Conservation (phyloP, 1,284 basidiomycete genomes). For the Kwoniella shivajii region DNA sequence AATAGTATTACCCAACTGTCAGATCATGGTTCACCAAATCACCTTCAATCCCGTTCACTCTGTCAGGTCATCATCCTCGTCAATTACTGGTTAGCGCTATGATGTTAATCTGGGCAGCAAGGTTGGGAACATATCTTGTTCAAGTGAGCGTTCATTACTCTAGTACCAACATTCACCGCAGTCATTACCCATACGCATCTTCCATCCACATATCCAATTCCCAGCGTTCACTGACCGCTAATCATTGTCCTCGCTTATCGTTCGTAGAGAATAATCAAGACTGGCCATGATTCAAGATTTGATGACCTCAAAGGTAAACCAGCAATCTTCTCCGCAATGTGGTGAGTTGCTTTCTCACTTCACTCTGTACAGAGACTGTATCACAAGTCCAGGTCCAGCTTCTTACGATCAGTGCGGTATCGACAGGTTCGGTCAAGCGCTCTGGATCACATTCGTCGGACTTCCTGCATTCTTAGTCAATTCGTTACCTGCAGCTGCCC, state of each 20-base stretch:
- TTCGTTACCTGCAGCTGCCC: constrained; percentile 61
- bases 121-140: constrained; percentile 67
- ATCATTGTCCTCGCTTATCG: too few species aligned
- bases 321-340: constrained; percentile 63
- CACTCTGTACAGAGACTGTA: neutral
- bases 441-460: constrained; percentile 70
- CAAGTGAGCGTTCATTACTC: constrained; percentile 53
- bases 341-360: constrained; percentile 51
- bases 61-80: constrained; percentile 52
- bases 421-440: constrained; percentile 64
- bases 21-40: constrained; percentile 17
- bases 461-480: constrained; percentile 71
- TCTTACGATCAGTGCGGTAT: neutral
- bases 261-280: too few species aligned
- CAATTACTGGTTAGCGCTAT: constrained; percentile 64
- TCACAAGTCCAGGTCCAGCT: neutral
- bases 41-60: constrained; percentile 12
- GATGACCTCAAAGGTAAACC: constrained; percentile 69
- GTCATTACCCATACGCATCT: too few species aligned
- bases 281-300: constrained; percentile 67
- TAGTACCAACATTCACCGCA: too few species aligned
- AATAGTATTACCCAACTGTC: constrained; percentile 30
- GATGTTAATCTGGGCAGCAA: constrained; percentile 63
- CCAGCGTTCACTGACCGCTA: constrained; percentile 55
- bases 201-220: too few species aligned